A percentile compares a stretch with the other conserved stretches of the same genome.
phyloP scores from a whole-genome alignment of 225 moss, liverwort and hornwort species.

The Climacium dendroides region DNA sequence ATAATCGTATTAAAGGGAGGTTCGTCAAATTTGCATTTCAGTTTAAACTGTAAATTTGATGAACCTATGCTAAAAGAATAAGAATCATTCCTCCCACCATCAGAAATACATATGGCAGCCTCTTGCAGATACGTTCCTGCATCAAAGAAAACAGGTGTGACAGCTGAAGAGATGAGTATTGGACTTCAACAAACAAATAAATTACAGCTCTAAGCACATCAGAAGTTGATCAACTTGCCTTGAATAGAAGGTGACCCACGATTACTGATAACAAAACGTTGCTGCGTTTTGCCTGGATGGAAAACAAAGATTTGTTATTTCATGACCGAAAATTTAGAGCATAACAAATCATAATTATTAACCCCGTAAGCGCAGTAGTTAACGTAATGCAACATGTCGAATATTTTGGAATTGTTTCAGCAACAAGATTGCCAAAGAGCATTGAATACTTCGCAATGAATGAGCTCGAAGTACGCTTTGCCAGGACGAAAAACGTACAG shows the following conservation, averaged over 20 bases:
- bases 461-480: neutral
- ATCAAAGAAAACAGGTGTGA: neutral
- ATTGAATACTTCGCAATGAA: neutral
- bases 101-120: constrained; percentile 31
- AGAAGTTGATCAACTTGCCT: constrained; percentile 5
- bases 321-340: neutral
- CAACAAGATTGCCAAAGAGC: neutral
- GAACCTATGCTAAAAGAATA: constrained; percentile 22
- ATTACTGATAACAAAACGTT: constrained; percentile 32
- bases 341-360: neutral
- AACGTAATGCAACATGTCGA: neutral
- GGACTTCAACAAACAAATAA: neutral
- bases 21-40: neutral
- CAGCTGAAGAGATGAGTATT: neutral
- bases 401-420: neutral
- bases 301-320: neutral
- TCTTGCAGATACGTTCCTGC: constrained; percentile 31
- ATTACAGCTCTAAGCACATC: neutral
- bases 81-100: constrained; percentile 46
- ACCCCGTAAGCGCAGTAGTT: neutral
- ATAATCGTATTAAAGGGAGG: neutral
- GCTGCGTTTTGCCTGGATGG: constrained; percentile 32
- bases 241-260: constrained; percentile 28
- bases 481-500: constrained; percentile 3
- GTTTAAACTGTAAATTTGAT: neutral